These are phyloP conservation scores for Monoraphidium neglectum DNA, from an alignment of 139 green algal species.

Conservation along the genomic window DNA sequence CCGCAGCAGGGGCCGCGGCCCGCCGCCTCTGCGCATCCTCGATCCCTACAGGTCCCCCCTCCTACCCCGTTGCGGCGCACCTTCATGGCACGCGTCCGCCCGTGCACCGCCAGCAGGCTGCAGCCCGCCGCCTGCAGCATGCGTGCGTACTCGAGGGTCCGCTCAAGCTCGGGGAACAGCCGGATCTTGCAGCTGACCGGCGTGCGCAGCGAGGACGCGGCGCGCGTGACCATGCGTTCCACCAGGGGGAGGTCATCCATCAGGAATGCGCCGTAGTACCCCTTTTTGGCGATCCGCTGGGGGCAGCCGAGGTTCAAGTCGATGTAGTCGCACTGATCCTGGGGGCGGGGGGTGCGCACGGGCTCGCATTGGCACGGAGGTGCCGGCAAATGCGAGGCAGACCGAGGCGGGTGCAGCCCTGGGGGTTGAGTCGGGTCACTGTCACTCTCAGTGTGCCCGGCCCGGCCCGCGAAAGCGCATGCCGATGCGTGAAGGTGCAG, in stretches of 20 bases:
- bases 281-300: constrained; percentile 86
- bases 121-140: constrained; percentile 90
- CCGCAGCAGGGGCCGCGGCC: too few species aligned
- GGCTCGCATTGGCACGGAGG: too few species aligned
- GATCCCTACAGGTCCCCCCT: too few species aligned
- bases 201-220: constrained; percentile 41
- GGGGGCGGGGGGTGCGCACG: background rate
- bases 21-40: too few species aligned
- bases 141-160: constrained; percentile 90
- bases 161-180: constrained; percentile 80
- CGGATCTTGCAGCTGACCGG: constrained; percentile 91
- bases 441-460: too few species aligned
- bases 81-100: constrained; percentile 94
- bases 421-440: too few species aligned
- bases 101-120: constrained; percentile 93
- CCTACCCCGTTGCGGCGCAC: too few species aligned
- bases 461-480: too few species aligned
- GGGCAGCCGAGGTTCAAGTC: constrained; percentile 99
- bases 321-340: constrained; percentile 79
- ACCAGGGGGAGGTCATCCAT: constrained; percentile 89
- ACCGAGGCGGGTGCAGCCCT: too few species aligned
- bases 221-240: constrained; percentile 57
- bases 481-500: too few species aligned
- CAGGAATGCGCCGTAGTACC: constrained; percentile 82
- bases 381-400: too few species aligned